phyloP scores from a whole-genome alignment of 2,329 filamentous ascomycete genomes.

The Catunica adiposa region DNA sequence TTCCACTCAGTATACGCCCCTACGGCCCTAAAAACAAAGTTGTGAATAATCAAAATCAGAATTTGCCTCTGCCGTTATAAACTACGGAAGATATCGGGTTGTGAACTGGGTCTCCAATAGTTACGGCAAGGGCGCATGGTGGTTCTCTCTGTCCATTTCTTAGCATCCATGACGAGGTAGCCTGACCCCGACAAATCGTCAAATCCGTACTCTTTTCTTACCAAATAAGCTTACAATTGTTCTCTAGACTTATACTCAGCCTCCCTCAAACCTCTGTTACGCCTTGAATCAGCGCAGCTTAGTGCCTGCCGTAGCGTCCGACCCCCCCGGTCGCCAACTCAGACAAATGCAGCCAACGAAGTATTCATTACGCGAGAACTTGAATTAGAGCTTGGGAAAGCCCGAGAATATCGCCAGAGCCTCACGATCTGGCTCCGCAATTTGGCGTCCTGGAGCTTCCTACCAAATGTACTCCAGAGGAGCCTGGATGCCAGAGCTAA shows the following conservation, averaged over 20 bases:
- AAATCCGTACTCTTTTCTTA: too few species aligned
- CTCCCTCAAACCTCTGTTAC: too few species aligned
- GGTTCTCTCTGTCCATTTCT: background rate
- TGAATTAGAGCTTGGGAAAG: slow-evolving; percentile 1
- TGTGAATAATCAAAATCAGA: too few species aligned
- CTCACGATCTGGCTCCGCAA: slow-evolving; percentile 1
- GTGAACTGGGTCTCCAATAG: background rate
- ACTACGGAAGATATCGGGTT: background rate
- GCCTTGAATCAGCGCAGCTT: too few species aligned
- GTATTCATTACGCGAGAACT: slow-evolving; percentile 4
- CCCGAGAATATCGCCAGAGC: slow-evolving; percentile 1
- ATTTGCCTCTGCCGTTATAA: background rate
- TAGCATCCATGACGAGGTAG: background rate
- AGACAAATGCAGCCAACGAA: background rate
- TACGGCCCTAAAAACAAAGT: too few species aligned
- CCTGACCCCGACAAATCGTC: too few species aligned
- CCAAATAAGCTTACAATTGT: too few species aligned
- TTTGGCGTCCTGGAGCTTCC: background rate
- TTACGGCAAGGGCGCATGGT: background rate
- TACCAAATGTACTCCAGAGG: background rate
- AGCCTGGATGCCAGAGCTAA: background rate
- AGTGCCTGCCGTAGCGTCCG: background rate
- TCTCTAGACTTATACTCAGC: too few species aligned
- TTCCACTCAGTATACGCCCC: too few species aligned
- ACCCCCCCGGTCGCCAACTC: background rate